A percentile compares a stretch with the other conserved stretches of the same genome.
Evolutionary conservation across 2,329 filamentous ascomycete species (phyloP).

Genomic region (Calonectria pseudoreteaudii): DNA sequence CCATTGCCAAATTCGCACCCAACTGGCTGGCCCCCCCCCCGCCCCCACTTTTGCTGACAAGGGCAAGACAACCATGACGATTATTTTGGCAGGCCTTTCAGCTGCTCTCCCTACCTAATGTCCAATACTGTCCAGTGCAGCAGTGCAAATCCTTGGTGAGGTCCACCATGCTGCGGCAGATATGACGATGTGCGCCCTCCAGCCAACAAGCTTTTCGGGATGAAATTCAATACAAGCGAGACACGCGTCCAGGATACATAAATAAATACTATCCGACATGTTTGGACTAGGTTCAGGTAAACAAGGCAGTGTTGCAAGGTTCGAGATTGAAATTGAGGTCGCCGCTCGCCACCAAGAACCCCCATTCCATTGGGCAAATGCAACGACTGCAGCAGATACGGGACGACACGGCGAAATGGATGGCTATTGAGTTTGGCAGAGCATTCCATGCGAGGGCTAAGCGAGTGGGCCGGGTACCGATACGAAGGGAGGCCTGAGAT

Average conservation of each 20-base stretch:
- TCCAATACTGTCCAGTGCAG: background rate
- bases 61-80: background rate
- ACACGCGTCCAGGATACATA: background rate
- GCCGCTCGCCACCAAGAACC: background rate
- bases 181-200: background rate
- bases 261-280: background rate
- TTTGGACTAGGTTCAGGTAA: background rate
- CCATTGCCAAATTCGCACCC: background rate
- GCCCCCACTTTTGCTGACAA: background rate
- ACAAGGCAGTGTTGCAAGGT: background rate
- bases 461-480: background rate
- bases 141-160: background rate
- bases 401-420: background rate
- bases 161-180: background rate
- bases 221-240: background rate
- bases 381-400: background rate
- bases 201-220: background rate
- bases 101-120: background rate
- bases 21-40: too few relatives aligned
- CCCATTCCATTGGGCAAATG: background rate
- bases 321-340: background rate
- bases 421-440: conserved; percentile 5
- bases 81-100: background rate
- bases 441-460: background rate
- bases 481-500: background rate